Percentiles rank a stretch among this genome's conserved stretches.
Evolutionary conservation across 2,329 filamentous ascomycete species (phyloP).

Genomic region (Colletotrichum chrysophilum): DNA sequence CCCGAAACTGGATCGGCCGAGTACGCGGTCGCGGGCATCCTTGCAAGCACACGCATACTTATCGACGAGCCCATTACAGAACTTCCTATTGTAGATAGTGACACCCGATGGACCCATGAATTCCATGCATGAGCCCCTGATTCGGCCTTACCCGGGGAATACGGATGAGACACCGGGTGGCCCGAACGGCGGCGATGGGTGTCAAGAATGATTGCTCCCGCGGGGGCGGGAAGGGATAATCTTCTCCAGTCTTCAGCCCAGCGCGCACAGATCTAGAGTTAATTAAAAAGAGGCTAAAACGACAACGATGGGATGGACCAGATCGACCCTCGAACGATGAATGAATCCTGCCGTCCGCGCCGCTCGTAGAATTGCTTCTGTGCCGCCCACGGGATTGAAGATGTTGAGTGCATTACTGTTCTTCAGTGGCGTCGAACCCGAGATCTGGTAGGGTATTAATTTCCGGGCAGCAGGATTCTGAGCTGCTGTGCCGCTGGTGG

Average conservation of each 20-base stretch:
- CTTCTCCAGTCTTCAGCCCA: not conserved
- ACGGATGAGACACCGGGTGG: not conserved
- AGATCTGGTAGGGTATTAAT: not conserved
- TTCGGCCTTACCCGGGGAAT: not conserved
- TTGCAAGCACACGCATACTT: not conserved
- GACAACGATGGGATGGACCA: not conserved
- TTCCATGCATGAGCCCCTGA: not conserved
- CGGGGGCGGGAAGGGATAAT: not conserved
- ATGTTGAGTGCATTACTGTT: not conserved
- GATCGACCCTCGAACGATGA: not conserved
- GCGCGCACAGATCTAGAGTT: not conserved
- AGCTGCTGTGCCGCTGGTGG: slow-evolving; percentile 11
- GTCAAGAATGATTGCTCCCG: not conserved
- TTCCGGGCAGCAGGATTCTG: not conserved
- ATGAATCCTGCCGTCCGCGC: not conserved
- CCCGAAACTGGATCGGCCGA: not conserved
- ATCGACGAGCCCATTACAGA: not conserved
- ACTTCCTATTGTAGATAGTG: slow-evolving; percentile 7
- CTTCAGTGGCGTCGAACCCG: not conserved
- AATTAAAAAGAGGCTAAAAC: not conserved
- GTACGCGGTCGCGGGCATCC: not conserved
- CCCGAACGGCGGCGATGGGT: not conserved
- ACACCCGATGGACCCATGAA: not conserved
- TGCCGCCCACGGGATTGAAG: not conserved
- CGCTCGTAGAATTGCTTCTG: not conserved